Evolutionary conservation across 192 early-diverging fungal genomes (phyloP), one percentile per base, ranked within the genome.

Genomic region (Thamnidium elegans): DNA sequence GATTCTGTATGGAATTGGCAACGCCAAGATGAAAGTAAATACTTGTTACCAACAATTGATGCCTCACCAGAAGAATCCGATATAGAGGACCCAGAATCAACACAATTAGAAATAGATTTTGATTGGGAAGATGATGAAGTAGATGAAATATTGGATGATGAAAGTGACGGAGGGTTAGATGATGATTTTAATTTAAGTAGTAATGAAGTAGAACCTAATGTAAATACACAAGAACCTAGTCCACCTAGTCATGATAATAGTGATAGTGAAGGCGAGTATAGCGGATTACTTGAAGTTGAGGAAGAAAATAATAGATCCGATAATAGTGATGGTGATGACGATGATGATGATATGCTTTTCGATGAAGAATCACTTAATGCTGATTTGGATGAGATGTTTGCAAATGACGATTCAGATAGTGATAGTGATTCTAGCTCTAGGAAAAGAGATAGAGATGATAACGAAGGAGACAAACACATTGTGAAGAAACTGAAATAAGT

Each of bases 1-100:
- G 84, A 94, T 48, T 90, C 89, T 15, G 84, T 89, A 2, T 71
- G 70, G 32, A 79, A 81, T 19, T 96, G 92, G 91, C 67, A 81
- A 53, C 68, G 86, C 19, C 72, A 90, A 36, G 82, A 88, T 23
- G 94, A 96, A 71, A 64, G 73, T 0, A 36, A 68, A 3, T 94
- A 94, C 55, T 46, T 85, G 54, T 39, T 83, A 14, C 58, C 62
- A 39, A 66, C 32, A 56, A 31, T 59, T 15, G 21, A 20, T 26
- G 36, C 14, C 15, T 51, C 64, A 66, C 62, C 34, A 51, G 71
- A 26, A 8, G 23, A 42, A 10, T 65, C 72, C 9, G 81, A 79
- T 11, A 75, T 85, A 54, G 77, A 52, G 5, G 62, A 75, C 15
- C 74, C 73, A 10, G 73, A 75, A 46, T 69, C 68, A 10, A 67